Conservation (phyloP, 148 eudicot genomes). For the Gaultheria prostrata region DNA sequence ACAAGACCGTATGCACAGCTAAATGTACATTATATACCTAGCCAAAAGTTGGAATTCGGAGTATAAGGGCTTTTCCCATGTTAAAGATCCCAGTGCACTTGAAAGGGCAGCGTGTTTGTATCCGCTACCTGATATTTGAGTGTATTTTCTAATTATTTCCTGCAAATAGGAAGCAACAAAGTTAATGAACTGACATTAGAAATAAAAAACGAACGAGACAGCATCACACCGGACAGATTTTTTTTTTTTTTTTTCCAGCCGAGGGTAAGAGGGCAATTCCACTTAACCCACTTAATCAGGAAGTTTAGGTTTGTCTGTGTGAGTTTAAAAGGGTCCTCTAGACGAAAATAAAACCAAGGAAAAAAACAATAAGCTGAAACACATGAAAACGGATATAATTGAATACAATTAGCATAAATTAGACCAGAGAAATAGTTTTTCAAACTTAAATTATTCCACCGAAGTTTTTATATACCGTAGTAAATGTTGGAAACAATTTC, state of each 20-base stretch:
- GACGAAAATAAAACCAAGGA: neutral
- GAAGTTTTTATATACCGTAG: neutral
- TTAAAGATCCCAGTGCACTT: conserved; percentile 75
- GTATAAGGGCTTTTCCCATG: conserved; percentile 77
- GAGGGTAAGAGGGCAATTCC: too few species aligned
- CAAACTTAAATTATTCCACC: neutral
- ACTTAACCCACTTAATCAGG: too few species aligned
- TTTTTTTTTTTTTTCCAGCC: too few species aligned
- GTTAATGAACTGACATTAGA: neutral
- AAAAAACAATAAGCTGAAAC: neutral
- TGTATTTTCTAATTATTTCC: conserved; percentile 82
- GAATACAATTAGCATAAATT: neutral
- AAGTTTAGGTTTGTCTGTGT: too few species aligned
- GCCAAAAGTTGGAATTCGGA: conserved; percentile 79
- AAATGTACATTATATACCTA: conserved; percentile 37
- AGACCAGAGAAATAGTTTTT: neutral
- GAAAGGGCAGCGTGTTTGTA: conserved; percentile 72
- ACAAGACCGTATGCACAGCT: neutral
- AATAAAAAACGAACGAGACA: neutral
- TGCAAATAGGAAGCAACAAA: conserved; percentile 25
- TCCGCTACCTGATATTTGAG: conserved; percentile 55
- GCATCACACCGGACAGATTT: neutral
- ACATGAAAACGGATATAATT: neutral
- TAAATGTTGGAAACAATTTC: neutral
- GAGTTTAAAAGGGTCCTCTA: too few species aligned